These are phyloP conservation scores for Selaginella moellendorffii DNA, from an alignment of 75 land plant species.

Conservation along the genomic window DNA sequence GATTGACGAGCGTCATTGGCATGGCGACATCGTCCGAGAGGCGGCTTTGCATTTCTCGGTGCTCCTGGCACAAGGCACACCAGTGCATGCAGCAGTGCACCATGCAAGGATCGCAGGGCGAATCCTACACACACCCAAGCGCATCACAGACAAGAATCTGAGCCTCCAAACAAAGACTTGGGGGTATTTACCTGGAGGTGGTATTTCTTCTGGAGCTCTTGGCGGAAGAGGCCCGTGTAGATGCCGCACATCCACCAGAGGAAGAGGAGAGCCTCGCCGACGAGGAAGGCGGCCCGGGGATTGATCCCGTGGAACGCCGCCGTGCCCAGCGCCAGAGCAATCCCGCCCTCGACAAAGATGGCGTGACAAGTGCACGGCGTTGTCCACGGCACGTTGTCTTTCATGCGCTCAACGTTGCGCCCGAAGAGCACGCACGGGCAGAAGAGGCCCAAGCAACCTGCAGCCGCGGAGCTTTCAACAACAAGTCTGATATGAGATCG, in stretches of 20 bases:
- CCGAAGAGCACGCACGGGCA: constrained; percentile 93
- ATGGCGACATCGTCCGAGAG: constrained; percentile 43
- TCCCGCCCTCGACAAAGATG: constrained; percentile 80
- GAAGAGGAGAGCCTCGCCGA: constrained; percentile 68
- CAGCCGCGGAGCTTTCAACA: no score
- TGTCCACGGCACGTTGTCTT: constrained; percentile 61
- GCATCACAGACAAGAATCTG: neutral
- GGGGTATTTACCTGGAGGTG: constrained; percentile 50
- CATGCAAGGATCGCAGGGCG: constrained; percentile 88
- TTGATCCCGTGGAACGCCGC: constrained; percentile 51
- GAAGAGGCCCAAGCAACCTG: constrained; percentile 64
- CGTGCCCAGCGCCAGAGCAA: constrained; percentile 53
- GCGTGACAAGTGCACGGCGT: constrained; percentile 82
- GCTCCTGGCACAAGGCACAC: constrained; percentile 92
- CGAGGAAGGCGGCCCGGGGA: constrained; percentile 45
- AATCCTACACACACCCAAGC: constrained; percentile 45
- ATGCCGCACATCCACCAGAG: constrained; percentile 98
- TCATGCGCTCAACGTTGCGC: constrained; percentile 59
- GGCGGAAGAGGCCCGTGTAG: constrained; percentile 64
- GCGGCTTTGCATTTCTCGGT: constrained; percentile 76
- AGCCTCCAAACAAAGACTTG: no score
- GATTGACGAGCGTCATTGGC: constrained; percentile 46
- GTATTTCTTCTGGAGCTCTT: constrained; percentile 68
- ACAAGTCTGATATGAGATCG: no score
- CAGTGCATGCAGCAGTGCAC: constrained; percentile 94